Evolutionary conservation across 1,284 basidiomycete genomes (phyloP), one percentile per base, ranked within the genome.

Genomic region (Coniophora puteana): DNA sequence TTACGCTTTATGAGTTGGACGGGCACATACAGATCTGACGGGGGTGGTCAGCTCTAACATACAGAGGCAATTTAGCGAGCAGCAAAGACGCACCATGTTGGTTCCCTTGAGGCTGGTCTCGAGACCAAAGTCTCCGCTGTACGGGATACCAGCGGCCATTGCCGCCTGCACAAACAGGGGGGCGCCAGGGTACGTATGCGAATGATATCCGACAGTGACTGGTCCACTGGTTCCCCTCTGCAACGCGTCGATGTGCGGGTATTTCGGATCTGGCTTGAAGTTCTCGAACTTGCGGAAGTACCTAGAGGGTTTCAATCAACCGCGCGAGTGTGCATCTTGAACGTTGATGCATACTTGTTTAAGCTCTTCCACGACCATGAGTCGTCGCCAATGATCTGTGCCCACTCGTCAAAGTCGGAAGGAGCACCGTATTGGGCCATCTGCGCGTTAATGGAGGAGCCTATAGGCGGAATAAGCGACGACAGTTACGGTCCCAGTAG

Each of bases 381-480:
- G 8, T 74, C 73, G 43, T 81, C 76, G n/a, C 69, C 71, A 14
- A 66, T 66, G 23, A 76, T 67, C 13, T 61, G 49, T 0, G 74
- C 79, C 74, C 81, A 85, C 54, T 85, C 74, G 49, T 85, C 79
- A 47, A 76, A 86, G 51, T 87, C 84, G 1, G 74, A 74, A 1
- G 83, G 80, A 5, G 78, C 70, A 14, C 82, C 80, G 30, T 76
- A 76, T 14, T 86, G 83, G 40, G 76, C 82, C 80, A 85, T 78
- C 58, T 76, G 71, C 0, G 80, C 83, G 45, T 85, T 85, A 38
- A 81, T 74, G 12, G 79, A 73, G 7, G 79, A 79, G 45, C 78
- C 80, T 83, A n/a, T n/a, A 31, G 35, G 21, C n/a, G 8, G 14
- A 30, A 5, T 13, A 21, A 40, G 43, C 14, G 5, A 44, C 11